phyloP scores from a whole-genome alignment of 208 protist species.

The Phytomonas serpens region DNA sequence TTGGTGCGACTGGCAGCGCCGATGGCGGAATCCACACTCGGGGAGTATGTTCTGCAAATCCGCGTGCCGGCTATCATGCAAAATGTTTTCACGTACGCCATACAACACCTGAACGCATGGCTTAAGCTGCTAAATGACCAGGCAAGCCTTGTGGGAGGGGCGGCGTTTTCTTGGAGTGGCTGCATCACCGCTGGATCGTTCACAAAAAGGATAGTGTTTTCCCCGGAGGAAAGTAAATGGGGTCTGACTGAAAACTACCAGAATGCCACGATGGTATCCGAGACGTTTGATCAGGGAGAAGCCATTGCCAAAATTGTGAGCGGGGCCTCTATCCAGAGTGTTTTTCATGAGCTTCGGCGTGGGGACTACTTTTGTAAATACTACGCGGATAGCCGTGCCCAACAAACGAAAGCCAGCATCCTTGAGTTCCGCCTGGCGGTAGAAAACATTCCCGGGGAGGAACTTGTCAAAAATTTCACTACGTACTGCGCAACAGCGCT shows the following conservation, averaged over 20 bases:
- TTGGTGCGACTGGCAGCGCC: constrained; percentile 56
- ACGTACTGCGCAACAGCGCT: constrained; percentile 56
- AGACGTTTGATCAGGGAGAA: constrained; percentile 41
- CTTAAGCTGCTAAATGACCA: constrained; percentile 61
- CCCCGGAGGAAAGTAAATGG: constrained; percentile 47
- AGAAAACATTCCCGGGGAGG: constrained; percentile 21
- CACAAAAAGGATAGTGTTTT: constrained; percentile 35
- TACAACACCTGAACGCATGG: constrained; percentile 79
- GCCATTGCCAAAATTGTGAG: constrained; percentile 45
- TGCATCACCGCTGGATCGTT: constrained; percentile 33
- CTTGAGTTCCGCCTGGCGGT: constrained; percentile 31
- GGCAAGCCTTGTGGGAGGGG: constrained; percentile 51
- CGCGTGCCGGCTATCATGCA: constrained; percentile 60
- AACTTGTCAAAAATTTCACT: constrained; percentile 42
- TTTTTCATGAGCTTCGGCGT: constrained; percentile 73
- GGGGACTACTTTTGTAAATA: constrained; percentile 63
- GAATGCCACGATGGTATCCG: constrained; percentile 35
- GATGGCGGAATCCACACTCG: constrained; percentile 67
- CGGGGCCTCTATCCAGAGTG: constrained; percentile 65
- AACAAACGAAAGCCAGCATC: constrained; percentile 61
- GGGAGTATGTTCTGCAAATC: constrained; percentile 78
- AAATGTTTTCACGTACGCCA: constrained; percentile 55
- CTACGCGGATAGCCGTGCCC: constrained; percentile 64
- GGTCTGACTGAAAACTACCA: constrained; percentile 50
- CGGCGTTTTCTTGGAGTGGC: constrained; percentile 58